phyloP scores from a whole-genome alignment of 768 basidiomycete genomes.

The Russula ochroleuca region DNA sequence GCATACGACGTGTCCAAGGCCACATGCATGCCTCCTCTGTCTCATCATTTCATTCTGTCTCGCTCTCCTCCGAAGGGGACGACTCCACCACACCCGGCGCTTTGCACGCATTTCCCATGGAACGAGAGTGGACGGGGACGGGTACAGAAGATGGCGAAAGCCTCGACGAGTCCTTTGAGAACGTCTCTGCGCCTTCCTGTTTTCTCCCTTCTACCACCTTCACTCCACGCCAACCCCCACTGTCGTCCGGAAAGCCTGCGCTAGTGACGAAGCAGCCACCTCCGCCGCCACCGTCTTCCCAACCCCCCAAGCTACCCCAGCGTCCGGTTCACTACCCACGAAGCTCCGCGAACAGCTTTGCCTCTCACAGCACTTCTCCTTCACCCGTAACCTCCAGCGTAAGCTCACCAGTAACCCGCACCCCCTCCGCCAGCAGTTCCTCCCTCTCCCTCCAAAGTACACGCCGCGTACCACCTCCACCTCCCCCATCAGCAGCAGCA shows the following conservation, averaged over 20 bases:
- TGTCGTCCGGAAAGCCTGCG: conserved; percentile 29
- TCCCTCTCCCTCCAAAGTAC: conserved; percentile 10
- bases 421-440: conserved; percentile 4
- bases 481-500: background rate
- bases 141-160: conserved; percentile 49
- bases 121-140: conserved; percentile 36
- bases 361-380: conserved; percentile 25
- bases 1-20: conserved; percentile 35
- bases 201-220: conserved; percentile 24
- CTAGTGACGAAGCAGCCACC: background rate
- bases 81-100: conserved; percentile 23
- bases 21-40: conserved; percentile 63
- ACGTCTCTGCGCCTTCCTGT: conserved; percentile 50
- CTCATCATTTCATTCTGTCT: conserved; percentile 77
- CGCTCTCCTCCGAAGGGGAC: conserved; percentile 58
- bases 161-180: conserved; percentile 63
- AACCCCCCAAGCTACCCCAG: conserved; percentile 26
- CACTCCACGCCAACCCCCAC: conserved; percentile 27
- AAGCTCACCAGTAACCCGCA: conserved; percentile 34
- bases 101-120: conserved; percentile 40
- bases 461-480: conserved; percentile 15
- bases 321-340: conserved; percentile 8
- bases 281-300: background rate
- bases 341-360: background rate
- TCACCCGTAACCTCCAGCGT: conserved; percentile 41